phyloP scores from a whole-genome alignment of 352 stramenopile genomes.

The Lagenidium sp. region DNA sequence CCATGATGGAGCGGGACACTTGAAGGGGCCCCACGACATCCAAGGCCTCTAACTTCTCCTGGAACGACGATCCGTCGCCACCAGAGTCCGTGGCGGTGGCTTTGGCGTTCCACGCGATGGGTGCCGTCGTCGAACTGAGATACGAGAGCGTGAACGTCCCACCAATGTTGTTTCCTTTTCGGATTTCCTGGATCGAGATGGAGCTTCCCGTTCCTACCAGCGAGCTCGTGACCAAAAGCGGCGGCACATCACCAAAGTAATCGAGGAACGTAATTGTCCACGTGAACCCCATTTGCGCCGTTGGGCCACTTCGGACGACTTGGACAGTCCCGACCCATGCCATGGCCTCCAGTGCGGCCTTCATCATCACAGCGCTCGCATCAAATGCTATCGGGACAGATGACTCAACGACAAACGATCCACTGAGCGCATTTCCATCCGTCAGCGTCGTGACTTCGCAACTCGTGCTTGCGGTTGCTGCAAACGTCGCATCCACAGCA shows the following conservation, averaged over 20 bases:
- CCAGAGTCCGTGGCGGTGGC: slow-evolving; percentile 23
- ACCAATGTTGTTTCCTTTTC: slow-evolving; percentile 62
- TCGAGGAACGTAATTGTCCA: slow-evolving; percentile 76
- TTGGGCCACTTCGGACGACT: slow-evolving; percentile 33
- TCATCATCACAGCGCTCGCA: slow-evolving; percentile 31
- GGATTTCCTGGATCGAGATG: slow-evolving; percentile 47
- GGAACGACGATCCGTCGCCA: slow-evolving; percentile 45
- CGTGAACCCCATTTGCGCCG: slow-evolving; percentile 51
- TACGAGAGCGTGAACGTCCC: slow-evolving; percentile 59
- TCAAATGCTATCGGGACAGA: slow-evolving; percentile 51
- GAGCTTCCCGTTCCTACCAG: slow-evolving; percentile 47
- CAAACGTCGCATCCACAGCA: slow-evolving; percentile 32
- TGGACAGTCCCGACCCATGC: slow-evolving; percentile 50
- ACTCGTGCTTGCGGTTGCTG: slow-evolving; percentile 6
- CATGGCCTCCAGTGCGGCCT: slow-evolving; percentile 45
- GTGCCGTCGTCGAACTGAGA: slow-evolving; percentile 18
- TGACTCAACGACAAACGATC: slow-evolving; percentile 59
- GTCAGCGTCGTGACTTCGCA: slow-evolving; percentile 60
- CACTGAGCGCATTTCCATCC: slow-evolving; percentile 63
- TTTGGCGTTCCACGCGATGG: slow-evolving; percentile 37
- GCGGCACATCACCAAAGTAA: slow-evolving; percentile 55
- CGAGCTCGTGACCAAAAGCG: slow-evolving; percentile 44
- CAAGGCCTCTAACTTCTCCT: slow-evolving; percentile 66
- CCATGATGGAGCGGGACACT: slow-evolving; percentile 27
- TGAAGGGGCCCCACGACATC: slow-evolving; percentile 32